Evolutionary conservation across 345 rosid species (phyloP), one percentile per base, ranked within the genome.

Genomic region (Populus simonii): DNA sequence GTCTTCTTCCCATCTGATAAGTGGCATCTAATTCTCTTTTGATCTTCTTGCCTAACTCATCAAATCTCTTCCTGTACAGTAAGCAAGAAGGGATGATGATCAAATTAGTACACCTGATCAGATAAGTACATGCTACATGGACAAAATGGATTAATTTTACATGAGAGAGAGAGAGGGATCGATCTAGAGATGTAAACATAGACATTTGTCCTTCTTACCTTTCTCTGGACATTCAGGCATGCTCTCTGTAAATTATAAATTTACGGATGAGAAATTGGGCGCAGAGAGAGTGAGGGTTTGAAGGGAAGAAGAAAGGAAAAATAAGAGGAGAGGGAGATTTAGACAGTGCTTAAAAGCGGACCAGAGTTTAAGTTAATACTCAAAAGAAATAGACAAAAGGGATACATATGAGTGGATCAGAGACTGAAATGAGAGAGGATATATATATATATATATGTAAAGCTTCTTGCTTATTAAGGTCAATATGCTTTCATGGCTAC

Each of bases 211-310:
- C 53, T 76, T 80, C 55, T 78, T 86, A 95, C 98, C 99, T 93
- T 91, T 93, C 94, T 86, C 92, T 90, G 90, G 95, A 93, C 97
- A 93, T 93, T 90, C 92, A 95, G 89, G 96, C 97, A 93, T 93
- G 92, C 97, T 89, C 89, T 87, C 49, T 35, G 85, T 36, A 36
- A 43, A 69, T 83, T 80, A 71, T 66, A 22, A 74, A 79, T 33
- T 47, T 78, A 57, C 74, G 67, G 35, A 57, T 38, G n/a, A 57
- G 10, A 43, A 53, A 66, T 79, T 77, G 76, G 74, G 78, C 71
- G 72, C 74, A 77, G 81, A 80, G 78, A 76, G 68, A 66, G 75
- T 47, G 82, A 78, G 61, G 76, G 63, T 63, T 79, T 53, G 43
- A 69, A 61, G 76, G 23, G 68, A 12, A 33, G 62, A 35, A 79